phyloP scores from a whole-genome alignment of 2,329 filamentous ascomycete genomes.

The Diaporthe amygdali region DNA sequence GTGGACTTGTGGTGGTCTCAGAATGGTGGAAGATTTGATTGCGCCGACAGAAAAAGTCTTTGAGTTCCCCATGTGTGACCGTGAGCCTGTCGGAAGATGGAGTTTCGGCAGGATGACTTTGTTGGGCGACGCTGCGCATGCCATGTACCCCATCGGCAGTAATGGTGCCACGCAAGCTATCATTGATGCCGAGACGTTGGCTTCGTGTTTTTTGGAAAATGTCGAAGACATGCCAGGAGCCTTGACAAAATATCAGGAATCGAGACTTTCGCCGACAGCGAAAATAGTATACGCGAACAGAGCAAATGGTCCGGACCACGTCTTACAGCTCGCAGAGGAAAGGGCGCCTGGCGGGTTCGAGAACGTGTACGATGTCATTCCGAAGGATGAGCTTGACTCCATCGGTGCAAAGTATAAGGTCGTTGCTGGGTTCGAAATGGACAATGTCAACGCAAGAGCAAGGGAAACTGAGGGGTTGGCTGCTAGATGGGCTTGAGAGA shows the following conservation, averaged over 20 bases:
- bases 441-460: slow-evolving; percentile 46
- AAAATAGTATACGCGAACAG: slow-evolving; percentile 52
- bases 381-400: slow-evolving; percentile 43
- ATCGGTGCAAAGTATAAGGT: slow-evolving; percentile 43
- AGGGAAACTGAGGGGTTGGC: slow-evolving; percentile 37
- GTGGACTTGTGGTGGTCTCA: slow-evolving; percentile 48
- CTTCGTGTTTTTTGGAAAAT: slow-evolving; percentile 24
- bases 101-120: slow-evolving; percentile 41
- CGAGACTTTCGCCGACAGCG: slow-evolving; percentile 45
- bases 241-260: slow-evolving; percentile 43
- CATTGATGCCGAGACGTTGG: slow-evolving; percentile 47
- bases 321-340: slow-evolving; percentile 50
- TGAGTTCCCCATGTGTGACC: slow-evolving; percentile 53
- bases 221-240: slow-evolving; percentile 35
- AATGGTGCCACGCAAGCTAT: slow-evolving; percentile 51
- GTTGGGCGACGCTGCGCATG: slow-evolving; percentile 45
- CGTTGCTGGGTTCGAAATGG: slow-evolving; percentile 51
- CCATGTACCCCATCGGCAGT: slow-evolving; percentile 49
- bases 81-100: slow-evolving; percentile 44
- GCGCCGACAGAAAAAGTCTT: slow-evolving; percentile 46
- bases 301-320: slow-evolving; percentile 50
- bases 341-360: slow-evolving; percentile 46
- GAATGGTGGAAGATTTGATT: slow-evolving; percentile 45
- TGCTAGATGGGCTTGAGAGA: background rate
- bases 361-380: slow-evolving; percentile 46